Base-by-base conservation (phyloP, 75 land plant genomes). In the Chamaecyparis obtusa region DNA sequence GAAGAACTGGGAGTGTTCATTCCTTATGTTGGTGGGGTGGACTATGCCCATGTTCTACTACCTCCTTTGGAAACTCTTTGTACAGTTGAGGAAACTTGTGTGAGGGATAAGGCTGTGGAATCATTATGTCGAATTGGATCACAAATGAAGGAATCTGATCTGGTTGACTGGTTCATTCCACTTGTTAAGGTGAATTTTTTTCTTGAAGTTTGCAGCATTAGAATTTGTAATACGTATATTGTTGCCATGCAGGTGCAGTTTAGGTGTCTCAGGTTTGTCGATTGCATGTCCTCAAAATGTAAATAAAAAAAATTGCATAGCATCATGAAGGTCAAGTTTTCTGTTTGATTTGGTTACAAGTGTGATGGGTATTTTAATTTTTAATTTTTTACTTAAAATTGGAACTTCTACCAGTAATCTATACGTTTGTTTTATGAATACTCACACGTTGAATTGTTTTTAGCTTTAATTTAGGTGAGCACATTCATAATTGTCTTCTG, bases 71-170 rank as follows among this genome's bases (percentile, higher is more conserved):
- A 97, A 89, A 96, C 98, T 16, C 93, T 96, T 76, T 96, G 98
- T 88, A 94, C 98, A 5, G 99, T 97, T 30, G 98, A 97, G 90
- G 99, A 97, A 87, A 96, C 99, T 11, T 95, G 97, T 87, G 99
- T 96, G 36, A 90, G 99, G 86, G 99, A 97, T 72, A 97, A 96
- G 91, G 96, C 96, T 1, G 99, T 97, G 41, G 99, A 96, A 84
- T 95, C 95, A n/a, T 87, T 97, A 87, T 97, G 99, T 83, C 87
- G 93, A 71, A 95, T 97, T 88, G 98, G 99, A 30, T 74, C 96
- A 17, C 99, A 97, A 88, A 96, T 97, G 98, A 96, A 93, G 88
- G 96, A 95, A 84, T 86, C 86, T 33, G 99, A 95, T 86, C 83
- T 96, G 86, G 99, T 96, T 43, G 98, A 97, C 5, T 96, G 90